Base-by-base conservation (phyloP, 2,329 filamentous ascomycete genomes). In the Trichoderma hamatum region DNA sequence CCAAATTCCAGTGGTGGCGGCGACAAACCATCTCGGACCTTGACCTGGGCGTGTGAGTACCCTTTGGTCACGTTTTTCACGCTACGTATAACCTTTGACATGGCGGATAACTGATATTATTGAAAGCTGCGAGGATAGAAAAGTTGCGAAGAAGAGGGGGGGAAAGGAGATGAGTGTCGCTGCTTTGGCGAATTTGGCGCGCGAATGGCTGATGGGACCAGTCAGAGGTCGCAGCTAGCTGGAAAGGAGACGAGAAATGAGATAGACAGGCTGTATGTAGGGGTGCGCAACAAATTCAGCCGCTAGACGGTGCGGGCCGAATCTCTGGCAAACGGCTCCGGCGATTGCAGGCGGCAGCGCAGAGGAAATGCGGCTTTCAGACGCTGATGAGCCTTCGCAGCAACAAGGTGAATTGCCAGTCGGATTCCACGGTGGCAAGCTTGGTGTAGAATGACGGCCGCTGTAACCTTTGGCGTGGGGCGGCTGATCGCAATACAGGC, bases 11-110 rank as follows among this genome's bases (percentile, higher is more conserved):
- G 46, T 5, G 46, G 65, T 59, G n/a, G 43, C 43, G 46, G 66
- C 67, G 66, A 67, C 89, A 73, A 84, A 97, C 94, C 94, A 92
- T 97, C 95, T 84, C 94, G 90, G 81, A 99, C 96, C 85, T 98
- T 98, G 81, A 98, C 93, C 86, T 99, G 95, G 76, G 96, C 93
- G 73, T 88, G 90, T 43, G 95, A 97, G 80, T 99, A 99, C 76
- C 96, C 96, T 85, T 98, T 99, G 81, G 96, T 98, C 82, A 99
- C 95, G 86, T 98, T 99, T 85, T 97, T 98, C 77, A 98, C 94
- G 80, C 93, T 97, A 82, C 96, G 89, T 79, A 98, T 93, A 80
- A 98, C 94, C 84, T 96, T 96, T 70, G 95, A 97, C 96, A 99
- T 99, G 78, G 62, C 79, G 80, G 79, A 76, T 77, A 74, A 75